Evolutionary conservation across 139 green algal genomes (phyloP), one percentile per base, ranked within the genome.

Genomic region (Chlorella vulgaris): DNA sequence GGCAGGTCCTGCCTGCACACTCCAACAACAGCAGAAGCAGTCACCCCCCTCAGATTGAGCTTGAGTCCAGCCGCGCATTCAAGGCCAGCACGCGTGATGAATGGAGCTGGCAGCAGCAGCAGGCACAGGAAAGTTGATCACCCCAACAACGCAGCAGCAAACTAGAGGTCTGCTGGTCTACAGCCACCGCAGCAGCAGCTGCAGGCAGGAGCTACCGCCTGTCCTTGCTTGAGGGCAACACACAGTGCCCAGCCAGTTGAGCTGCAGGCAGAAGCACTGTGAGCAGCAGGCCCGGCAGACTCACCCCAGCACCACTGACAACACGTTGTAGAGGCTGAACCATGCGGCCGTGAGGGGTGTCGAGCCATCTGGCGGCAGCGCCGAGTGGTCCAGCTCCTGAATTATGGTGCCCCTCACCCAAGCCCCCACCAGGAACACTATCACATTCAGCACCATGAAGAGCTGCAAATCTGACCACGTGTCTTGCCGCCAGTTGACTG

Each of bases 401-500:
- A 78, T 50, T 19, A 78, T 18, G 28, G n/a, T 29, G 29, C 70
- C 70, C 70, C 33, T 4, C 5, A 82, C 24, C 29, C 26, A 26
- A 15, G 76, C 76, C 15, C 76, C 76, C 31, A 33, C 8, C 7
- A 74, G 7, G 22, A 82, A 53, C 3, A 82, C 47, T 10, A 67
- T 7, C 3, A 1, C 22, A 33, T 82, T 82, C 7, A 82, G 31
- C 19, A 40, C 31, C 19, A 75, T 7, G 24, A 82, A 74, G 22
- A 82, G 76, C 76, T 82, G 76, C 61, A 82, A 24, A 43, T 82
- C 76, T 19, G 43, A 68, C 43, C 63, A 73, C 7, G 76, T 82
- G 63, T 66, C 76, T 24, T 74, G 62, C 43, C 73, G 73, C 73
- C 73, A 78, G 70, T 78, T 78, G 70, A 66, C 66, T 73, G 66